phyloP scores from a whole-genome alignment of 305 asterid species.

The Euphrasia arctica region DNA sequence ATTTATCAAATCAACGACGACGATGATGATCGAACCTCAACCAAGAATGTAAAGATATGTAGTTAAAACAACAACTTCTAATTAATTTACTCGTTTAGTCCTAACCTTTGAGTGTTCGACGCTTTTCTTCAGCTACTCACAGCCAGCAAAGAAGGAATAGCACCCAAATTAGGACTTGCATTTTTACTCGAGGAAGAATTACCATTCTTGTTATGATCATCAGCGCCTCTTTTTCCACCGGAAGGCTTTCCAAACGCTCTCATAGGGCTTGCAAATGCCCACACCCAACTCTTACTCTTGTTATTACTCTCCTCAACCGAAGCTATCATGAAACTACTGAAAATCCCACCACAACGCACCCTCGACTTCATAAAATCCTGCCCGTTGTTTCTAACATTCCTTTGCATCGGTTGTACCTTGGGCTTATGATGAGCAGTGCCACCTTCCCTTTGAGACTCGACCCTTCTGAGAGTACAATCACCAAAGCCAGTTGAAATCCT shows the following conservation, averaged over 20 bases:
- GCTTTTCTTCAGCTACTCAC: slow-evolving; percentile 43
- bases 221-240: slow-evolving; percentile 32
- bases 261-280: slow-evolving; percentile 62
- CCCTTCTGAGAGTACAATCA: slow-evolving; percentile 57
- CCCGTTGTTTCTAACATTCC: slow-evolving; percentile 22
- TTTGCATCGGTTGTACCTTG: slow-evolving; percentile 24
- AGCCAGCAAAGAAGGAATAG: slow-evolving; percentile 44
- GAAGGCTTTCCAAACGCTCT: slow-evolving; percentile 51
- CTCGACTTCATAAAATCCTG: slow-evolving; percentile 44
- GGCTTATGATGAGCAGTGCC: slow-evolving; percentile 15
- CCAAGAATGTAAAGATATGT: slow-evolving; percentile 15
- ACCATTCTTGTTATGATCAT: background rate
- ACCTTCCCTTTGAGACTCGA: slow-evolving; percentile 62
- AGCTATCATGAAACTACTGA: slow-evolving; percentile 41
- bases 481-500: slow-evolving; percentile 64
- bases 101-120: background rate
- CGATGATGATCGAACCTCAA: background rate
- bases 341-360: slow-evolving; percentile 56
- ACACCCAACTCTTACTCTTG: slow-evolving; percentile 55
- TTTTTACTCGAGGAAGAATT: slow-evolving; percentile 30
- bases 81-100: slow-evolving; percentile 26
- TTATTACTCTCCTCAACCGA: slow-evolving; percentile 18
- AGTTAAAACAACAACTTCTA: slow-evolving; percentile 12
- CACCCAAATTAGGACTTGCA: slow-evolving; percentile 41
- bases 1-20: background rate